Evolutionary conservation across 176 grass and related monocot species (phyloP).

Genomic region (Guadua angustifolia): DNA sequence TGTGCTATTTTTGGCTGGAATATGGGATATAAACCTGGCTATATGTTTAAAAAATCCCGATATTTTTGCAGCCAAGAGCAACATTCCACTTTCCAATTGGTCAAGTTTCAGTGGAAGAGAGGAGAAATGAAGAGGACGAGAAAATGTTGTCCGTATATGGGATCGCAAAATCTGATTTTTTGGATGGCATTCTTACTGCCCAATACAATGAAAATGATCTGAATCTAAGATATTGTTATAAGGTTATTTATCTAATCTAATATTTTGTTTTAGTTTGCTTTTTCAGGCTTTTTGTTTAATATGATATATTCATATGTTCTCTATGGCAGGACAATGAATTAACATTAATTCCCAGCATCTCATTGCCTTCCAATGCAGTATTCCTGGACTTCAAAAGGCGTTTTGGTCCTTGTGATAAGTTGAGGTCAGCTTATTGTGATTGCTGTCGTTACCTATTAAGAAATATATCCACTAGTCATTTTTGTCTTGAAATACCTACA

Average conservation of each 20-base stretch:
- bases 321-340: slow-evolving; percentile 75
- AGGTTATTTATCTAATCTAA: slow-evolving; percentile 55
- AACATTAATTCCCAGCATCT: slow-evolving; percentile 79
- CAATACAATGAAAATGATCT: slow-evolving; percentile 74
- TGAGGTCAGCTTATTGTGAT: slow-evolving; percentile 65
- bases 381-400: slow-evolving; percentile 80
- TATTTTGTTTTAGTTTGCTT: slow-evolving; percentile 28
- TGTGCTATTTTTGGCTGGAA: background rate
- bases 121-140: slow-evolving; percentile 54
- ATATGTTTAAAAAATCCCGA: slow-evolving; percentile 34
- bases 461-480: background rate
- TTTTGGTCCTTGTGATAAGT: slow-evolving; percentile 79
- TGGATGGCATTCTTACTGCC: slow-evolving; percentile 79
- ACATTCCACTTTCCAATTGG: slow-evolving; percentile 79
- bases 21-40: background rate
- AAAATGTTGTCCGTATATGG: slow-evolving; percentile 69
- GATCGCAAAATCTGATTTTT: slow-evolving; percentile 69
- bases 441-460: slow-evolving; percentile 22
- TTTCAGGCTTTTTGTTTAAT: slow-evolving; percentile 19
- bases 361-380: slow-evolving; percentile 72
- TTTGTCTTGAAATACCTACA: slow-evolving; percentile 1
- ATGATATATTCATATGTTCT: slow-evolving; percentile 19
- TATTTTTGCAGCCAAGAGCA: slow-evolving; percentile 72
- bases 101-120: slow-evolving; percentile 81
- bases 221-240: slow-evolving; percentile 88